Conservation (phyloP, 2,329 filamentous ascomycete genomes). For the Hawksworthiomyces lignivorus region DNA sequence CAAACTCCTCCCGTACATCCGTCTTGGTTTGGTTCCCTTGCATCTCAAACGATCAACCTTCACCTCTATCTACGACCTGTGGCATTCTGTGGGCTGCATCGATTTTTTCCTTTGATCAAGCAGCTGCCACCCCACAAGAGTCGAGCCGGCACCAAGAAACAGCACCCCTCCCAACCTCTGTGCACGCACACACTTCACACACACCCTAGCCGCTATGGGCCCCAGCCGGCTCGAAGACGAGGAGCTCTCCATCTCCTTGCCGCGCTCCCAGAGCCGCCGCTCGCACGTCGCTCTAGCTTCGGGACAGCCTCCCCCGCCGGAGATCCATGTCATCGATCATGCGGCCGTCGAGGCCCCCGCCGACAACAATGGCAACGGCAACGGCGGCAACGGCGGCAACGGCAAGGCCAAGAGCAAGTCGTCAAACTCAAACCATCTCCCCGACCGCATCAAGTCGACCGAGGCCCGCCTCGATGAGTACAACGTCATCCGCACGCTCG, state of each 20-base stretch:
- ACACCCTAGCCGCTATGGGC: constrained; percentile 32
- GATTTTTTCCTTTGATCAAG: too few relatives aligned
- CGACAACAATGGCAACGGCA: constrained; percentile 13
- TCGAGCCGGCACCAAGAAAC: neutral
- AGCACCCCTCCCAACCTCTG: neutral
- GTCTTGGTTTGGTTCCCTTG: too few relatives aligned
- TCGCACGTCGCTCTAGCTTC: constrained; percentile 10
- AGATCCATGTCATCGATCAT: constrained; percentile 28
- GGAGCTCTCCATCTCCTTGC: constrained; percentile 72
- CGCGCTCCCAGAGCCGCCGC: constrained; percentile 56
- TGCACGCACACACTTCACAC: too few relatives aligned
- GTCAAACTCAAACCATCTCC: constrained; percentile 6
- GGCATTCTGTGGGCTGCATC: too few relatives aligned
- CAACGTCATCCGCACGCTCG: constrained; percentile 80
- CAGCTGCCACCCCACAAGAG: neutral
- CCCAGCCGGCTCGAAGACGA: constrained; percentile 64
- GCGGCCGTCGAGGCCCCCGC: constrained; percentile 13
- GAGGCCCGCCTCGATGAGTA: constrained; percentile 60
- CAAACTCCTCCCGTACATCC: too few relatives aligned
- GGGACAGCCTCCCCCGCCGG: constrained; percentile 27
- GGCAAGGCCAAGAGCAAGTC: neutral
- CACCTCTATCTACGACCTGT: too few relatives aligned
- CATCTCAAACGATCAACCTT: too few relatives aligned
- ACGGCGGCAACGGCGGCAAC: neutral
- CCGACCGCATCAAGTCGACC: constrained; percentile 22